A percentile compares a stretch with the other conserved stretches of the same genome.
Evolutionary conservation across 2,329 filamentous ascomycete genomes (phyloP).

Genomic region (Cordyceps tenuipes): DNA sequence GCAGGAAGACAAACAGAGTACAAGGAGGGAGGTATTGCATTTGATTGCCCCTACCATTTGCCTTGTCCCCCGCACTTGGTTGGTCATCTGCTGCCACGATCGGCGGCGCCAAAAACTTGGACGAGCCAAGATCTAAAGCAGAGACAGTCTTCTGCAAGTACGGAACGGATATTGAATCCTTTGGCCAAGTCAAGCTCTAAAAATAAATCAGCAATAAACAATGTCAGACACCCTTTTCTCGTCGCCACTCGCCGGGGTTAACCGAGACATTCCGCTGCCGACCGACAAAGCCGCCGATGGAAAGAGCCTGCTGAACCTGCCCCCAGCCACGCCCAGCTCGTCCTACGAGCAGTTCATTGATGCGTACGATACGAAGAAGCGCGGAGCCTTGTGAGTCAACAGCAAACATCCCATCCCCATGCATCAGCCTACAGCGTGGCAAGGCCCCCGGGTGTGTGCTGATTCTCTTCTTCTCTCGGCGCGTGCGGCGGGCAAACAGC

Average conservation of each 20-base stretch:
- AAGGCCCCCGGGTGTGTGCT: not conserved
- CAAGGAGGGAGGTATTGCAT: too few relatives aligned
- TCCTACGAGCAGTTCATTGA: constrained; percentile 63
- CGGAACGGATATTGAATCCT: not conserved
- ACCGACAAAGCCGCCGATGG: constrained; percentile 59
- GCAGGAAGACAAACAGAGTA: not conserved
- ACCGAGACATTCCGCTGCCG: constrained; percentile 46
- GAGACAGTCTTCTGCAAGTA: not conserved
- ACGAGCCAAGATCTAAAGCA: not conserved
- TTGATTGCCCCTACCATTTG: not conserved
- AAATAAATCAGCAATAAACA: not conserved
- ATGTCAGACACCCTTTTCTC: constrained; percentile 18
- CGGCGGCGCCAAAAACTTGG: not conserved
- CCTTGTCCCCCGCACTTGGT: constrained; percentile 1
- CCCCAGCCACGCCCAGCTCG: constrained; percentile 50
- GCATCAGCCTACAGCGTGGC: not conserved
- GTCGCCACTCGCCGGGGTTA: constrained; percentile 51
- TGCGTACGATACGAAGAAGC: constrained; percentile 56
- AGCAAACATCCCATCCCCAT: constrained; percentile 10
- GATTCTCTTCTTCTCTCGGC: not conserved
- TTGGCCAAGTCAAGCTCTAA: not conserved
- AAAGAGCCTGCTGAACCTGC: constrained; percentile 66
- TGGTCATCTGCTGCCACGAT: constrained; percentile 8
- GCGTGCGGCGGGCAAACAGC: constrained; percentile 24
- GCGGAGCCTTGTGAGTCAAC: constrained; percentile 59